phyloP scores from a whole-genome alignment of 129 eudicot species.

The Mikania micrantha region DNA sequence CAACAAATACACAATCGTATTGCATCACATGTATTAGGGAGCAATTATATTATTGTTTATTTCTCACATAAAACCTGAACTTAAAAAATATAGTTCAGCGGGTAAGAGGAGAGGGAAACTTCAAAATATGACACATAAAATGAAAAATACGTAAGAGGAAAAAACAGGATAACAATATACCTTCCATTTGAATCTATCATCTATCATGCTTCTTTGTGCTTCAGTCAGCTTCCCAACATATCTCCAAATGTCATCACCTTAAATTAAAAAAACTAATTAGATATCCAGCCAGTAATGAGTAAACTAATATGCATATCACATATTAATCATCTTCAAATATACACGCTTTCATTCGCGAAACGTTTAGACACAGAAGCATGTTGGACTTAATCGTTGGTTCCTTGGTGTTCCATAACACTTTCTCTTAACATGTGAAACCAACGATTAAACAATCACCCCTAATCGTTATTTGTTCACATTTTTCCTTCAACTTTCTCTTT shows the following conservation, averaged over 20 bases:
- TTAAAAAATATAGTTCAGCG: background rate
- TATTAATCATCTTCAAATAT: background rate
- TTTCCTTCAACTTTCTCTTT: no score
- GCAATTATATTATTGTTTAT: background rate
- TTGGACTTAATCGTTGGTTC: no score
- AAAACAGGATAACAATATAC: conserved; percentile 16
- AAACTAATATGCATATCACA: background rate
- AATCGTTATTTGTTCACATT: no score
- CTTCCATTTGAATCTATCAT: conserved; percentile 91
- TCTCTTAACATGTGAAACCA: no score
- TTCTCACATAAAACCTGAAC: background rate
- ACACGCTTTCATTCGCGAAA: background rate
- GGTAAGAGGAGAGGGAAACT: background rate
- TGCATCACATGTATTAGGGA: background rate
- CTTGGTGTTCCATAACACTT: no score
- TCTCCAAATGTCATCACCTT: conserved; percentile 97
- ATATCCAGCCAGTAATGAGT: background rate
- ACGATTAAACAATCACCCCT: no score
- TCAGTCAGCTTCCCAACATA: conserved; percentile 83
- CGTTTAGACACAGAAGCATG: background rate
- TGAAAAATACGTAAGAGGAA: background rate
- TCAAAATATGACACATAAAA: background rate
- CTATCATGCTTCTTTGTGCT: conserved; percentile 93
- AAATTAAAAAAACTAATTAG: conserved; percentile 1
- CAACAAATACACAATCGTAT: background rate